Conservation (phyloP, 345 rosid species). For the Toxicodendron radicans region DNA sequence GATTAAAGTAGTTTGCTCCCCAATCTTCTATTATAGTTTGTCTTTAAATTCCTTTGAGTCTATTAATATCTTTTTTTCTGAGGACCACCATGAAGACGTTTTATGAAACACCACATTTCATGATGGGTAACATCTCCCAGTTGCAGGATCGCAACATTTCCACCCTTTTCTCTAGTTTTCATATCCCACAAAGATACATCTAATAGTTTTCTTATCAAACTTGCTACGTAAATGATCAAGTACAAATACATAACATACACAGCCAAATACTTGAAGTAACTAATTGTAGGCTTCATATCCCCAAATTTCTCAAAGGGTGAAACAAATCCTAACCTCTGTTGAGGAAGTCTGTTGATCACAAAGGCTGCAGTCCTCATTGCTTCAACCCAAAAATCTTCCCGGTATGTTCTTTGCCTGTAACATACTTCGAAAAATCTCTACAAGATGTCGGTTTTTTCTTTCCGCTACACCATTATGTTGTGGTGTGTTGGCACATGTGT, state of each 20-base stretch:
- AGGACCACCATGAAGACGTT: no score
- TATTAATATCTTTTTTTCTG: no score
- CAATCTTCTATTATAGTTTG: no score
- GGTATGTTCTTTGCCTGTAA: slow-evolving; percentile 9
- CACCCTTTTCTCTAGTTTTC: no score
- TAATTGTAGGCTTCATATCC: neutral
- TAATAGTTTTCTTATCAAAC: slow-evolving; percentile 13
- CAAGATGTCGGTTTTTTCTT: slow-evolving; percentile 12
- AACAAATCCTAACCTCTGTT: neutral
- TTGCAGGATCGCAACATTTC: no score
- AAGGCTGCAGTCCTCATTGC: neutral
- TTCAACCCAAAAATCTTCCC: slow-evolving; percentile 11
- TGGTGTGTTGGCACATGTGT: slow-evolving; percentile 6
- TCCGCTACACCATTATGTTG: neutral
- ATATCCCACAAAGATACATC: slow-evolving; percentile 1
- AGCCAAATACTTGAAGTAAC: slow-evolving; percentile 3
- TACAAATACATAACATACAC: slow-evolving; percentile 11
- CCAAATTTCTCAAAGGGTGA: slow-evolving; percentile 16
- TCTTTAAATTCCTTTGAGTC: no score
- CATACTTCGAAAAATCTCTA: slow-evolving; percentile 21
- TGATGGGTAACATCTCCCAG: no score
- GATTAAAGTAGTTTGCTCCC: no score
- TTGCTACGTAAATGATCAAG: slow-evolving; percentile 6
- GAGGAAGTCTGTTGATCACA: no score
- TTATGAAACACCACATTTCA: no score